phyloP scores from a whole-genome alignment of 2,329 filamentous ascomycete genomes.

The Talaromyces sp. region DNA sequence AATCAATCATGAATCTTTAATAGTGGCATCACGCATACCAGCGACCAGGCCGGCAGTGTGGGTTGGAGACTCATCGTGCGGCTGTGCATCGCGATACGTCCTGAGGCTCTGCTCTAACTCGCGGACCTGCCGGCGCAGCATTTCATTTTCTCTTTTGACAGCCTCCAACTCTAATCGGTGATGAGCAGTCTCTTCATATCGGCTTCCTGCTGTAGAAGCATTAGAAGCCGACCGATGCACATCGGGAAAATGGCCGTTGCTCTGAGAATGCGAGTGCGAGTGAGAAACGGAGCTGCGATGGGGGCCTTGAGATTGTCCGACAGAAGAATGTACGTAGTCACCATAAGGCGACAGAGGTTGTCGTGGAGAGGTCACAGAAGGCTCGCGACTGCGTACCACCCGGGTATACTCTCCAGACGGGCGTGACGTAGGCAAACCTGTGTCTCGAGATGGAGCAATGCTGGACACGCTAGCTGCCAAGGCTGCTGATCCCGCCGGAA shows the following conservation, averaged over 20 bases:
- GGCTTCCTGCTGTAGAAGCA: conserved; percentile 16
- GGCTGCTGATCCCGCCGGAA: conserved; percentile 30
- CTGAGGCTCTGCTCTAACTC: conserved; percentile 38
- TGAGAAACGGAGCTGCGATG: conserved; percentile 23
- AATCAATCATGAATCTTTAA: conserved; percentile 11
- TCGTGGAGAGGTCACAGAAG: conserved; percentile 36
- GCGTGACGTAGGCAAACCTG: conserved; percentile 21
- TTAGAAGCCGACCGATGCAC: conserved; percentile 24
- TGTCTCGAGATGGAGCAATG: conserved; percentile 40
- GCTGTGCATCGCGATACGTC: conserved; percentile 21
- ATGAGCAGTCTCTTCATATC: conserved; percentile 39
- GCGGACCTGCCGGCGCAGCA: conserved; percentile 38
- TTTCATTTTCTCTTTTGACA: conserved; percentile 43
- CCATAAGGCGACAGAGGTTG: conserved; percentile 28
- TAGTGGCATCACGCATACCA: conserved; percentile 12
- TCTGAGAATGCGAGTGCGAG: conserved; percentile 15
- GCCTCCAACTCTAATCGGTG: conserved; percentile 41
- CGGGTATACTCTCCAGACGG: conserved; percentile 25
- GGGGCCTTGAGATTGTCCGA: conserved; percentile 13
- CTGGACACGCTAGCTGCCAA: conserved; percentile 35
- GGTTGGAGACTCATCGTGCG: conserved; percentile 2
- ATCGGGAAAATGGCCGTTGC: conserved; percentile 18
- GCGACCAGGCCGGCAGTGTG: conserved; percentile 13
- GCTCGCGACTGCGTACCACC: conserved; percentile 35
- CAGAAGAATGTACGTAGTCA: conserved; percentile 23